Percentiles rank a stretch among this genome's conserved stretches.
Evolutionary conservation across 164 flowering plant species (phyloP).

Genomic region (Liriodendron chinense): DNA sequence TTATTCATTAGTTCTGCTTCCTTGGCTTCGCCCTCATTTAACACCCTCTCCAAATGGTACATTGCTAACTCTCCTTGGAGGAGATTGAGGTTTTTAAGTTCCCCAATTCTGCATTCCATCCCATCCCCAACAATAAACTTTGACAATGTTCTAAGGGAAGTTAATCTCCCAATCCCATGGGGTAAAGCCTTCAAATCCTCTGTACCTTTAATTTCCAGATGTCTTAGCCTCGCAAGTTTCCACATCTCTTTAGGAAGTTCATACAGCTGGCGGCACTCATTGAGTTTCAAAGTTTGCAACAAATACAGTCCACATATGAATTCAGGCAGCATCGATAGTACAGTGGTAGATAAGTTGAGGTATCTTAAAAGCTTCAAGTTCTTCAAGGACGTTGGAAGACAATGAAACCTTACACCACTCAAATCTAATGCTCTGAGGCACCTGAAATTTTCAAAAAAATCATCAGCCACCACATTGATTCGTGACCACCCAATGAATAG

Average conservation of each 20-base stretch:
- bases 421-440: too few relatives aligned
- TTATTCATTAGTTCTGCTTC: conserved; percentile 21
- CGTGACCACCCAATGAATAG: too few relatives aligned
- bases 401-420: too few relatives aligned
- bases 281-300: not conserved
- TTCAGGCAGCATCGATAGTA: not conserved
- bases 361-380: conserved; percentile 9
- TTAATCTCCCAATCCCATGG: conserved; percentile 1
- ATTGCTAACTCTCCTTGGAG: not conserved
- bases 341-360: conserved; percentile 10
- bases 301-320: not conserved
- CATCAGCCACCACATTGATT: too few relatives aligned
- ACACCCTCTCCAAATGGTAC: conserved; percentile 15
- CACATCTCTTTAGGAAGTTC: not conserved
- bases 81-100: conserved; percentile 7
- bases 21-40: conserved; percentile 5
- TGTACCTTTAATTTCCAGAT: not conserved
- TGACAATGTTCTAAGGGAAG: not conserved
- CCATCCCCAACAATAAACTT: conserved; percentile 10
- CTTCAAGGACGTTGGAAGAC: too few relatives aligned
- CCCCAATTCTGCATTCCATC: conserved; percentile 6
- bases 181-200: not conserved
- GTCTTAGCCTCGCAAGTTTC: not conserved
- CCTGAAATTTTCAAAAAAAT: too few relatives aligned
- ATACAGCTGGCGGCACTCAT: not conserved